Base-by-base conservation (phyloP, 768 basidiomycete species). In the Russula ochroleuca region DNA sequence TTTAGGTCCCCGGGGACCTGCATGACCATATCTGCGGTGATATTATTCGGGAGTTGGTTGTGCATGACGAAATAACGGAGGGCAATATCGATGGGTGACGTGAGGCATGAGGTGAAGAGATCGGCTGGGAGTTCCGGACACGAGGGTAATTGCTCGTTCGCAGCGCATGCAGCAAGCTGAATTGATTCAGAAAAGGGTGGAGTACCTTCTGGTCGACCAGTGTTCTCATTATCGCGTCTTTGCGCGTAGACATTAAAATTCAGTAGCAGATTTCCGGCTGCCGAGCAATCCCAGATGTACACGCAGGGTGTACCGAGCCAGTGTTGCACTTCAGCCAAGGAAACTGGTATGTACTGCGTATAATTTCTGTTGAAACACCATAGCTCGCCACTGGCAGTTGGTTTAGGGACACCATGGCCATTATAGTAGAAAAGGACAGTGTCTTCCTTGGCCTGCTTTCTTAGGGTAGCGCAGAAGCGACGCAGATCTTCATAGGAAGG, bases 311-410 rank as follows among this genome's bases (percentile, higher is more conserved):
- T 91, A 7, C 93, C 94, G 5, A 98, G 78, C 93, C 94, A 98
- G 21, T 79, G 83, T 73, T 98, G 95, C 17, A 99, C 80, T 69
- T 99, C 97, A 73, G 88, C 88, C 48, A 99, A 79, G 19, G 93
- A 94, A 13, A 98, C 90, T 0, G 97, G 97, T 63, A 98, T 98
- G 72, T 99, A 99, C 75, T 99, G 96, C 0, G 97, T 98, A 74
- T 98, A 98, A 69, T 85, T 90, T 70, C 87, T 82, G 75, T 99
- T 98, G 79, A 99, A 99, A 61, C 97, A 95, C 97, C 97, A 99
- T 57, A 99, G 81, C 75, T 99, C 97, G 25, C 97, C 91, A 67
- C 92, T 94, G 0, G 90, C 80, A 0, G 97, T 98, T 13, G 97
- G 97, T 71, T 92, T 95, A 2, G 96, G 96, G 23, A 99, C 97